Conservation (phyloP, 108 stramenopile species). For the Nitzschia sp. region DNA sequence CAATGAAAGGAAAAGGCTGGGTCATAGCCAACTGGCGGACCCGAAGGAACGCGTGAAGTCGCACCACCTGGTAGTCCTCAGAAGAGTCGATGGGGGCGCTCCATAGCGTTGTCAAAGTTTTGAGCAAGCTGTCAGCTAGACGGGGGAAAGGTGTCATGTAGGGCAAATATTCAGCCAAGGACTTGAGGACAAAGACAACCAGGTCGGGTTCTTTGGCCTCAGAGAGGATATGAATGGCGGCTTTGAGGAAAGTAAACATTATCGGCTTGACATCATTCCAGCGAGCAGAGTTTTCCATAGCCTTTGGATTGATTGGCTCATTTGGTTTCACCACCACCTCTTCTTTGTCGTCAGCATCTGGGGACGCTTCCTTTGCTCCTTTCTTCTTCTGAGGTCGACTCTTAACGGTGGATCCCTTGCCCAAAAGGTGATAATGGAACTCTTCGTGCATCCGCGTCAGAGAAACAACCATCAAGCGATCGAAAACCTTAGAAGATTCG, state of each 20-base stretch:
- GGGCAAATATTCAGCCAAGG: slow-evolving; percentile 73
- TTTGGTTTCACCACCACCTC: slow-evolving; percentile 52
- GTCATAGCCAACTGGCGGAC: slow-evolving; percentile 93
- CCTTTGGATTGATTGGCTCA: slow-evolving; percentile 78
- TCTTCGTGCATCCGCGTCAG: slow-evolving; percentile 71
- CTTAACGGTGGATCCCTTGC: slow-evolving; percentile 28
- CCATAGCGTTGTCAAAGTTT: slow-evolving; percentile 79
- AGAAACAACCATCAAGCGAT: slow-evolving; percentile 73
- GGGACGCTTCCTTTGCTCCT: slow-evolving; percentile 29
- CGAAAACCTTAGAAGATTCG: slow-evolving; percentile 71
- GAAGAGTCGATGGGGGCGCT: slow-evolving; percentile 72
- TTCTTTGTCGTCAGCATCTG: slow-evolving; percentile 36
- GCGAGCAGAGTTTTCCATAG: slow-evolving; percentile 48
- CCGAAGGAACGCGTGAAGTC: slow-evolving; percentile 88
- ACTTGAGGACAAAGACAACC: slow-evolving; percentile 66
- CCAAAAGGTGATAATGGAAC: slow-evolving; percentile 71
- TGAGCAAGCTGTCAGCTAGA: slow-evolving; percentile 69
- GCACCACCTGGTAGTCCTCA: slow-evolving; percentile 81
- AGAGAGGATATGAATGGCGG: slow-evolving; percentile 71
- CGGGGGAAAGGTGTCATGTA: slow-evolving; percentile 85
- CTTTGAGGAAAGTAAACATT: slow-evolving; percentile 69
- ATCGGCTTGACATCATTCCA: slow-evolving; percentile 59
- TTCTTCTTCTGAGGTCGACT: slow-evolving; percentile 14
- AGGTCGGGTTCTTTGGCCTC: slow-evolving; percentile 85
- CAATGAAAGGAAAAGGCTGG: slow-evolving; percentile 92